Percentiles rank a stretch among this genome's conserved stretches.
Evolutionary conservation across 148 eudicot species (phyloP).

Genomic region (Camellia sinensis): DNA sequence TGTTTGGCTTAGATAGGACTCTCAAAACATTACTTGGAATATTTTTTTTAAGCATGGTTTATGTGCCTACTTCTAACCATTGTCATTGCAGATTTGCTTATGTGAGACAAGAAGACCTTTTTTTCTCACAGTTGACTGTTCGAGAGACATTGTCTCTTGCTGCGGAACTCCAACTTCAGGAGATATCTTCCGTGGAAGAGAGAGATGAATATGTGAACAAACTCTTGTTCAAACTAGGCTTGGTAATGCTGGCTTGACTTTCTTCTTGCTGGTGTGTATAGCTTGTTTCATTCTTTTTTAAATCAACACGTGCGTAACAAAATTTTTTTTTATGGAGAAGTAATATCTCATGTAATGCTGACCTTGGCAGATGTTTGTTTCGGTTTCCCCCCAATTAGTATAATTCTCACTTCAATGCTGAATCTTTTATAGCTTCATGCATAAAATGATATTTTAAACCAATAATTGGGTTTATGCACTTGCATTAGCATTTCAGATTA

Average conservation of each 20-base stretch:
- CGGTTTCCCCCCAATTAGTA: constrained; percentile 1
- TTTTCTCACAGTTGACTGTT: constrained; percentile 96
- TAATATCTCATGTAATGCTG: background rate
- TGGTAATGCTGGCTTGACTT: constrained; percentile 55
- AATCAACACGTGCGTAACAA: background rate
- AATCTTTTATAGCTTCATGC: background rate
- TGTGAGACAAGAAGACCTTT: constrained; percentile 96
- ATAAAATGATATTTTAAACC: background rate
- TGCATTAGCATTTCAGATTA: background rate
- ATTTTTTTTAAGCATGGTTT: background rate
- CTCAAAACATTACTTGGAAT: background rate
- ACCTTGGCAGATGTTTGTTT: background rate
- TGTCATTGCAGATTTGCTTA: constrained; percentile 67
- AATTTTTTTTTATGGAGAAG: background rate
- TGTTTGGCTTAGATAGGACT: constrained; percentile 18
- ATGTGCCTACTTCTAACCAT: background rate
- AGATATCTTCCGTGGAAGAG: constrained; percentile 60
- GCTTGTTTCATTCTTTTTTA: background rate
- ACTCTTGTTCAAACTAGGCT: constrained; percentile 76
- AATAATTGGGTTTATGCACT: background rate
- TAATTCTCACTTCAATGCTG: background rate
- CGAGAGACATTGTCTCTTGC: constrained; percentile 95
- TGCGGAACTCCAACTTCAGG: constrained; percentile 92
- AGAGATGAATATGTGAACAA: constrained; percentile 84
- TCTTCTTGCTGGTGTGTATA: constrained; percentile 4